Evolutionary conservation across 2,329 filamentous ascomycete species (phyloP).

Genomic region (Diaporthe longicolla): DNA sequence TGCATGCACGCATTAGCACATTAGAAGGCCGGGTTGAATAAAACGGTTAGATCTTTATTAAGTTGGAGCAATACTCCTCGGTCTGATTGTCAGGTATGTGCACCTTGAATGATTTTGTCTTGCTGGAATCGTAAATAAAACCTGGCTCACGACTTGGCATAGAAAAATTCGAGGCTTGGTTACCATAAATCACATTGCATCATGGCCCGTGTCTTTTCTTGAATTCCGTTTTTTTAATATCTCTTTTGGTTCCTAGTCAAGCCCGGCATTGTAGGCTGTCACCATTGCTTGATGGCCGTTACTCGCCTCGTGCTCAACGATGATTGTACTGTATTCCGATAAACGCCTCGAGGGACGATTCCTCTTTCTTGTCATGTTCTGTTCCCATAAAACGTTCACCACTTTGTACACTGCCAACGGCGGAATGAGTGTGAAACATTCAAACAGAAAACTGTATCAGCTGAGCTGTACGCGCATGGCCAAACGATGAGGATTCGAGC

Average conservation of each 20-base stretch:
- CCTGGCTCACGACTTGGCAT: background rate
- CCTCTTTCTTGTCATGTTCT: background rate
- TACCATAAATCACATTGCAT: background rate
- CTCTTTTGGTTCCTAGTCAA: background rate
- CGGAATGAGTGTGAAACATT: background rate
- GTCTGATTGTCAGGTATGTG: background rate
- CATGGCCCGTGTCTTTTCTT: background rate
- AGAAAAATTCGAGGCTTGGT: background rate
- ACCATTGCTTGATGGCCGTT: background rate
- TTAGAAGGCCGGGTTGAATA: slow-evolving; percentile 38
- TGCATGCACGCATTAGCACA: slow-evolving; percentile 39
- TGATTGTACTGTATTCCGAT: slow-evolving; percentile 4
- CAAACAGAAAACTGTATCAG: background rate
- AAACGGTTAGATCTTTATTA: background rate
- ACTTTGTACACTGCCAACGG: background rate
- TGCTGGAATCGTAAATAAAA: background rate
- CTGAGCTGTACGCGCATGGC: background rate
- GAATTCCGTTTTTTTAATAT: background rate
- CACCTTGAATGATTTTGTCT: background rate
- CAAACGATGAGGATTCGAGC: background rate
- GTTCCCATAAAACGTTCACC: background rate
- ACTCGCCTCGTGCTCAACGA: no score
- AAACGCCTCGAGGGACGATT: background rate
- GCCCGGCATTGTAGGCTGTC: slow-evolving; percentile 1
- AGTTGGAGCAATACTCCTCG: background rate